Percentiles rank a stretch among this genome's conserved stretches.
Evolutionary conservation across 148 eudicot species (phyloP).

Genomic region (Pharnaceum exiguum): DNA sequence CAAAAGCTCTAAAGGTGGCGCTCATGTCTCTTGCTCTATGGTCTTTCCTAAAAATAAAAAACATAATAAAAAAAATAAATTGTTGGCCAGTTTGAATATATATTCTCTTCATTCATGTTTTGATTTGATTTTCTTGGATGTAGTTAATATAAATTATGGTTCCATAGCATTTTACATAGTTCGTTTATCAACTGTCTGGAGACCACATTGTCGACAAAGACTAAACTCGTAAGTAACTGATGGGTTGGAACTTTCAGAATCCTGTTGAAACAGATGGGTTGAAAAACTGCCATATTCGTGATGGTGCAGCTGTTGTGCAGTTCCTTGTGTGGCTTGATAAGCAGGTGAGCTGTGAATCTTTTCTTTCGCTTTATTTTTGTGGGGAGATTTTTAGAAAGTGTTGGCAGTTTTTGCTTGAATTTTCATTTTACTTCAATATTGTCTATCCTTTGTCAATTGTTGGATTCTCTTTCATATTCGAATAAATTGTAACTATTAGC

Average conservation of each 20-base stretch:
- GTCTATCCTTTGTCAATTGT: no score
- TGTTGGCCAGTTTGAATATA: no score
- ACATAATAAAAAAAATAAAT: neutral
- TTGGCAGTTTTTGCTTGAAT: no score
- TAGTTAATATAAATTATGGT: no score
- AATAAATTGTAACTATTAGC: no score
- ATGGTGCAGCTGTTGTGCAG: conserved; percentile 97
- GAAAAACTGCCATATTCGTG: conserved; percentile 80
- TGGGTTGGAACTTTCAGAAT: conserved; percentile 43
- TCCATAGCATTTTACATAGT: no score
- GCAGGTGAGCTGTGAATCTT: conserved; percentile 44
- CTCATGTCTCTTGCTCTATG: neutral
- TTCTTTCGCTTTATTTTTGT: neutral
- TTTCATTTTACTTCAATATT: neutral
- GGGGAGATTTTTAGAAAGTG: no score
- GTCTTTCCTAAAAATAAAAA: neutral
- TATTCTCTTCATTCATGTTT: no score
- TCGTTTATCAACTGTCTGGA: no score
- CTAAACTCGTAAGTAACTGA: neutral
- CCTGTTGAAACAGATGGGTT: conserved; percentile 86
- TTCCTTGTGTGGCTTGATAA: conserved; percentile 95
- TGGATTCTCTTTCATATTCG: neutral
- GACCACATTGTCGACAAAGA: neutral
- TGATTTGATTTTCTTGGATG: no score
- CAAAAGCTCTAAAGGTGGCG: conserved; percentile 87